Conservation (phyloP, 2,329 filamentous ascomycete genomes). For the Xylariales sp. region DNA sequence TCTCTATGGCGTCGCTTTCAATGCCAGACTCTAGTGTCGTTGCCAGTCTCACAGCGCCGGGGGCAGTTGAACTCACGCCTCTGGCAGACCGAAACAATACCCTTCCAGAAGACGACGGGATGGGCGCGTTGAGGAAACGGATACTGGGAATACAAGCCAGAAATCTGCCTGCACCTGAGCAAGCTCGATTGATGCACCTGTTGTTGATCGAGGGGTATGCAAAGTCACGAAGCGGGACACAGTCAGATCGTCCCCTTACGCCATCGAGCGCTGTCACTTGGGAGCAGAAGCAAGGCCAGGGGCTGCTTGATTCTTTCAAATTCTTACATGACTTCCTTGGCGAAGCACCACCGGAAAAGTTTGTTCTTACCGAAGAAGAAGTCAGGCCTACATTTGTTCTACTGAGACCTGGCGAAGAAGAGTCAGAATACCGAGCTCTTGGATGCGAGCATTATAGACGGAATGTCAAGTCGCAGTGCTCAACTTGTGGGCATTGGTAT, state of each 20-base stretch:
- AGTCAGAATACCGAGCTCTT: conserved; percentile 42
- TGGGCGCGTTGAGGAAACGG: conserved; percentile 59
- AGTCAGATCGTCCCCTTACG: conserved; percentile 26
- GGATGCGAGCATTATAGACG: conserved; percentile 92
- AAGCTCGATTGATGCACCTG: conserved; percentile 67
- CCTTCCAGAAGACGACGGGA: conserved; percentile 75
- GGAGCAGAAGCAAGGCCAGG: conserved; percentile 37
- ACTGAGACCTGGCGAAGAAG: conserved; percentile 37
- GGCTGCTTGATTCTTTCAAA: conserved; percentile 49
- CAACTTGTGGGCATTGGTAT: conserved; percentile 85
- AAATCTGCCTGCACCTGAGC: conserved; percentile 55
- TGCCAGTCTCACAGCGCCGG: neutral
- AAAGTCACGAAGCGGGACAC: conserved; percentile 30
- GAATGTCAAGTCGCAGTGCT: conserved; percentile 95
- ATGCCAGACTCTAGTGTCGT: too few species aligned
- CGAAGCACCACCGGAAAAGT: conserved; percentile 38
- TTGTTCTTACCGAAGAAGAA: conserved; percentile 55
- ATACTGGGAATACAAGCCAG: conserved; percentile 65
- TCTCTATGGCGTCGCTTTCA: too few species aligned
- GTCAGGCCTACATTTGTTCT: conserved; percentile 64
- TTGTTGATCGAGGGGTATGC: conserved; percentile 66
- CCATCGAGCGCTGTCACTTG: conserved; percentile 33
- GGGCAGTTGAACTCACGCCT: neutral
- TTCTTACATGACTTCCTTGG: conserved; percentile 51
- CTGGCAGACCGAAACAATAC: conserved; percentile 14